Percentiles rank a stretch among this genome's conserved stretches.
These are phyloP conservation scores for Globisporangium carolinianum DNA, from an alignment of 352 stramenopile species.

Conservation along the genomic window DNA sequence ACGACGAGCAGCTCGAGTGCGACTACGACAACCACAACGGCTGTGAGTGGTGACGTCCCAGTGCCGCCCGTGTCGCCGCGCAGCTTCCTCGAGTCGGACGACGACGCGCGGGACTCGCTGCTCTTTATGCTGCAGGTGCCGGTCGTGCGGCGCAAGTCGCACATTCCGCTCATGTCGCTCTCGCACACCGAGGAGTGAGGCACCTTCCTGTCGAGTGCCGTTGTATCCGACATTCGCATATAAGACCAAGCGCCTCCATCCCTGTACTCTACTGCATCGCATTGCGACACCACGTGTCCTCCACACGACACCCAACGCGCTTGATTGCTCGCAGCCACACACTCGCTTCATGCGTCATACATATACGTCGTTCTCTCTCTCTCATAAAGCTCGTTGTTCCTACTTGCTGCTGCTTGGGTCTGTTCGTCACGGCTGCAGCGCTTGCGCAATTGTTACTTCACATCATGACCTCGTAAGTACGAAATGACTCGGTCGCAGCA, in stretches of 20 bases:
- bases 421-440: not conserved
- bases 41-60: not conserved
- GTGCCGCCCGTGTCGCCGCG: not conserved
- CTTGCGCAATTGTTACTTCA: too few relatives aligned
- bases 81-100: slow-evolving; percentile 30
- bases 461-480: too few relatives aligned
- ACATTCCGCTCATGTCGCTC: slow-evolving; percentile 47
- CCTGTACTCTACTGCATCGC: slow-evolving; percentile 10
- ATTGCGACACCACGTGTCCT: not conserved
- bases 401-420: not conserved
- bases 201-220: too few relatives aligned
- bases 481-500: too few relatives aligned
- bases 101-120: slow-evolving; percentile 54
- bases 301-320: not conserved
- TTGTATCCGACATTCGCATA: too few relatives aligned
- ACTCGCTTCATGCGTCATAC: too few relatives aligned
- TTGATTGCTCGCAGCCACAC: not conserved
- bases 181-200: slow-evolving; percentile 23
- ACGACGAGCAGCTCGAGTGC: not conserved
- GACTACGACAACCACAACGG: not conserved
- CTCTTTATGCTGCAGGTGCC: slow-evolving; percentile 65
- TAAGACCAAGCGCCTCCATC: not conserved
- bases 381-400: not conserved
- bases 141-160: slow-evolving; percentile 33
- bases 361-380: not conserved